Evolutionary conservation across 169 alveolate genomes (phyloP).

Genomic region (Ichthyophthirius multifiliis): DNA sequence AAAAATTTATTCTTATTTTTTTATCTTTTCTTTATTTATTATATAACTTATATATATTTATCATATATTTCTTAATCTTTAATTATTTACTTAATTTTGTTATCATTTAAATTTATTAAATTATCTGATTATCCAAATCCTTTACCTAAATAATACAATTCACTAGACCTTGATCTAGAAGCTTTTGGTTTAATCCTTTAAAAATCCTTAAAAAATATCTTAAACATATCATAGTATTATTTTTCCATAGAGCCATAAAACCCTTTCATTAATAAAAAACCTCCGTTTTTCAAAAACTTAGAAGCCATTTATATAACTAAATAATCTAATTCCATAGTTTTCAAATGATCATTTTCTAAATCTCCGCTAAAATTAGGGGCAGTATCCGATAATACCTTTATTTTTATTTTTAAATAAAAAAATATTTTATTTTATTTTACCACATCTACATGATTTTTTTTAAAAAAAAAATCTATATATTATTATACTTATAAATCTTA

Average conservation of each 20-base stretch:
- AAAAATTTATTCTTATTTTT: too few species aligned
- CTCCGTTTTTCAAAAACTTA: conserved; percentile 11
- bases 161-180: background rate
- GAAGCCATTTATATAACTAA: background rate
- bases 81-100: too few species aligned
- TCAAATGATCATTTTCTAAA: conserved; percentile 23
- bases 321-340: conserved; percentile 5
- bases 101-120: too few species aligned
- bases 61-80: too few species aligned
- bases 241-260: background rate
- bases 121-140: too few species aligned
- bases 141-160: conserved; percentile 19
- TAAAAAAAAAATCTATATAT: too few species aligned
- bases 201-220: background rate
- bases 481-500: background rate
- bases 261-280: conserved; percentile 15
- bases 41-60: too few species aligned
- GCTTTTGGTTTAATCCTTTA: conserved; percentile 28
- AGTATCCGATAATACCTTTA: conserved; percentile 28
- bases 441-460: background rate
- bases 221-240: background rate
- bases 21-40: too few species aligned
- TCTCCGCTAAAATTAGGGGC: conserved; percentile 45
- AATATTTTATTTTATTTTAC: too few species aligned
- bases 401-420: background rate